A percentile compares a stretch with the other conserved stretches of the same genome.
Evolutionary conservation across 2,329 filamentous ascomycete species (phyloP).

Genomic region (Neofusicoccum ribis): DNA sequence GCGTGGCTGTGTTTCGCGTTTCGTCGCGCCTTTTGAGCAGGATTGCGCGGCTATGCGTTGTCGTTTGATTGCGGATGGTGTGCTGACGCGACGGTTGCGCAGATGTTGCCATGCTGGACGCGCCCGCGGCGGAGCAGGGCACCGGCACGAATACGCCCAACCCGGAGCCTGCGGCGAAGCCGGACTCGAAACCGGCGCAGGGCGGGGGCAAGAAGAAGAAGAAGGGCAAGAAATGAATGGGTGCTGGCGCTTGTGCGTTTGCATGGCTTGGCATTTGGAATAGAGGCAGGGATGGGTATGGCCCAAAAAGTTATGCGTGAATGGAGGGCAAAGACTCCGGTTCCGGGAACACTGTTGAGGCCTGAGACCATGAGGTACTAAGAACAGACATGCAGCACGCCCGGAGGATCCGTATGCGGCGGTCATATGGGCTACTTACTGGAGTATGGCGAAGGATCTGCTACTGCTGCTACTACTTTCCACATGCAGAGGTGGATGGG

Average conservation of each 20-base stretch:
- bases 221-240: conserved; percentile 53
- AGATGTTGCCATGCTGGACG: conserved; percentile 36
- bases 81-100: conserved; percentile 15
- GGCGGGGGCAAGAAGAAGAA: conserved; percentile 50
- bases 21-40: not conserved
- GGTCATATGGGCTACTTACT: too few relatives aligned
- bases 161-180: conserved; percentile 30
- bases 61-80: not conserved
- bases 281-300: not conserved
- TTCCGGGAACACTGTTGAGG: too few relatives aligned
- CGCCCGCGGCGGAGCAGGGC: conserved; percentile 31
- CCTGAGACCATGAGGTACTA: too few relatives aligned
- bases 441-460: too few relatives aligned
- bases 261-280: not conserved
- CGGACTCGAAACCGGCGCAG: conserved; percentile 18
- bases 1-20: not conserved
- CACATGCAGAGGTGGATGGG: too few relatives aligned
- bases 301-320: not conserved
- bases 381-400: too few relatives aligned
- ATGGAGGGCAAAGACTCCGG: not conserved
- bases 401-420: too few relatives aligned
- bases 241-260: not conserved
- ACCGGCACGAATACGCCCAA: conserved; percentile 33
- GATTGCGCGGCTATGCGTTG: not conserved
- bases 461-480: too few relatives aligned